Conservation (phyloP, 163 green algal species). For the Trebouxiophyceae sp. region DNA sequence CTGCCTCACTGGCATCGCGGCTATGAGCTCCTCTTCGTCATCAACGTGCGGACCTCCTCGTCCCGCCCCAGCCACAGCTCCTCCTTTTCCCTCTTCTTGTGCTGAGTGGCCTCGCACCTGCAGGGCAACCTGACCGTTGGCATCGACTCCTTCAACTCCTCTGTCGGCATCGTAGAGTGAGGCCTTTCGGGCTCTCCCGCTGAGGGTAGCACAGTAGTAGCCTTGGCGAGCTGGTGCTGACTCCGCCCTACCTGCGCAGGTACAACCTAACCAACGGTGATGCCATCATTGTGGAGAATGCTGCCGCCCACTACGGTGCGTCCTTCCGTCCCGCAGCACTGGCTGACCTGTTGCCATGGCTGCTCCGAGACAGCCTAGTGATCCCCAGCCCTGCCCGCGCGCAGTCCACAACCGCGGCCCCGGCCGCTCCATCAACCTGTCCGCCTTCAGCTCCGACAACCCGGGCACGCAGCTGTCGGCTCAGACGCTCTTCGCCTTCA, state of each 20-base stretch:
- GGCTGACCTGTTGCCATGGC: no score
- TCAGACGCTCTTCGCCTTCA: neutral
- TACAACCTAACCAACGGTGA: neutral
- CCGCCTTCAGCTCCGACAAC: neutral
- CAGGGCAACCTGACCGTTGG: neutral
- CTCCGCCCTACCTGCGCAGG: neutral
- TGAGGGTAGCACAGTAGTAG: no score
- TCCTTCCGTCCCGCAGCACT: no score
- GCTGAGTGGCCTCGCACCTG: no score
- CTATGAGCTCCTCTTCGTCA: neutral
- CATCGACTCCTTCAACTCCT: neutral
- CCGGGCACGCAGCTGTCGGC: neutral
- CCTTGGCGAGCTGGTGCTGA: no score
- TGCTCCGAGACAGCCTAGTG: no score
- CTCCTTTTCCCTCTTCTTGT: no score
- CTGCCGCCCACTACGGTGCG: neutral
- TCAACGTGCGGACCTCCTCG: no score
- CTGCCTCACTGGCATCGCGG: neutral
- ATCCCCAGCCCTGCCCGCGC: no score
- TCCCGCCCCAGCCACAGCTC: no score
- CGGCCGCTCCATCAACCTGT: neutral
- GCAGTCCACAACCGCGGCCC: neutral
- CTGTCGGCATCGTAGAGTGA: neutral
- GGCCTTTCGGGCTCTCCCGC: no score
- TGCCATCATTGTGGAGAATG: neutral